Percentiles rank a stretch among this genome's conserved stretches.
phyloP scores from a whole-genome alignment of 129 eudicot genomes.

The Artemisia argyi region DNA sequence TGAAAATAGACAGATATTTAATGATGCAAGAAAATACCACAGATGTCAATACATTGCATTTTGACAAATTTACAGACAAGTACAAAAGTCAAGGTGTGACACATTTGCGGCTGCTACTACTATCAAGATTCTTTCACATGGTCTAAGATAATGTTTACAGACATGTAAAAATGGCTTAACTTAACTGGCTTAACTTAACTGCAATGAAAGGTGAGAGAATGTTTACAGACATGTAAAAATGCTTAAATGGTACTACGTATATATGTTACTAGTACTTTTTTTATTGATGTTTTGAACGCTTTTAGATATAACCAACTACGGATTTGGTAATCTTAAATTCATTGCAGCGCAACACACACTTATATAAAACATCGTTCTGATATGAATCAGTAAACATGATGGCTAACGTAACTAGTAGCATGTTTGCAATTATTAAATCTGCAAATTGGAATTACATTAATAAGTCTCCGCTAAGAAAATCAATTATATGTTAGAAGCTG shows the following conservation, averaged over 20 bases:
- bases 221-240: too few relatives aligned
- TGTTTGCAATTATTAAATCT: neutral
- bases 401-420: neutral
- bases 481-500: constrained; percentile 5
- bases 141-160: neutral
- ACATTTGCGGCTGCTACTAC: neutral
- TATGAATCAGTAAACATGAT: neutral
- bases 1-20: neutral
- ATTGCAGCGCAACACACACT: too few relatives aligned
- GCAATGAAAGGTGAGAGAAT: too few relatives aligned
- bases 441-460: neutral
- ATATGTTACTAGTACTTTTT: too few relatives aligned
- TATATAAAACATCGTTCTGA: neutral
- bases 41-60: constrained; percentile 3
- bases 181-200: too few relatives aligned
- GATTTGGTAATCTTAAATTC: too few relatives aligned
- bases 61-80: neutral
- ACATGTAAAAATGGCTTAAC: too few relatives aligned
- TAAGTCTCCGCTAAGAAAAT: neutral
- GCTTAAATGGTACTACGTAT: too few relatives aligned
- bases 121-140: constrained; percentile 6
- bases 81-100: too few relatives aligned
- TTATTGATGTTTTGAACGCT: too few relatives aligned
- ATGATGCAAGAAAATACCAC: constrained; percentile 4
- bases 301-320: neutral